Evolutionary conservation across 805 yeast species (phyloP).

Genomic region (Suhomyces sp.): DNA sequence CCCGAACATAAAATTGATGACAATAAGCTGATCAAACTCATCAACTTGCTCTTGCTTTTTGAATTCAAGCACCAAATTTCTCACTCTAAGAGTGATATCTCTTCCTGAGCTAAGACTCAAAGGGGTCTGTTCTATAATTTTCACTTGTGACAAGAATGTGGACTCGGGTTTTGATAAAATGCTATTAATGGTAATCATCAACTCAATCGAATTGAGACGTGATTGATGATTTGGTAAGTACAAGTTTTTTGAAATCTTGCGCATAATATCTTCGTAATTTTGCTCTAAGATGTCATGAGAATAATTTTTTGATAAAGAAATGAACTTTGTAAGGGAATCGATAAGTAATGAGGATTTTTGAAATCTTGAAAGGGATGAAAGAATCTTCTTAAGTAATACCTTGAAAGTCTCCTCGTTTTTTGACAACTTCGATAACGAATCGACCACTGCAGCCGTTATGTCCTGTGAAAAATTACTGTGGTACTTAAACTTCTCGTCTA

Average conservation of each 20-base stretch:
- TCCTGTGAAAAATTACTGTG: constrained; percentile 36
- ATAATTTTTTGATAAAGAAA: constrained; percentile 10
- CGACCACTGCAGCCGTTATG: constrained; percentile 40
- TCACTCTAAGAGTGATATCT: constrained; percentile 67
- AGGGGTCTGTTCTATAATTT: constrained; percentile 70
- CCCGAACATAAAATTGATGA: constrained; percentile 52
- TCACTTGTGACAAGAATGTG: constrained; percentile 47
- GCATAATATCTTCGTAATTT: constrained; percentile 13
- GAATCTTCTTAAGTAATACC: constrained; percentile 12
- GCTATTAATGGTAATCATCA: constrained; percentile 36
- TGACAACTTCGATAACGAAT: constrained; percentile 26
- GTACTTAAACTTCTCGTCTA: constrained; percentile 9
- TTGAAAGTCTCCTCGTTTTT: constrained; percentile 18
- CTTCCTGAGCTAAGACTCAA: constrained; percentile 67
- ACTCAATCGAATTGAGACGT: constrained; percentile 52
- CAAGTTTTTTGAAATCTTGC: constrained; percentile 31
- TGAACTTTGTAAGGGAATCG: constrained; percentile 29
- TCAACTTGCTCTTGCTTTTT: constrained; percentile 20
- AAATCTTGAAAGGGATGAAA: constrained; percentile 21
- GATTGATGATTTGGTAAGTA: constrained; percentile 49
- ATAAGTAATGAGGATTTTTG: constrained; percentile 39
- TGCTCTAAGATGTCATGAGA: constrained; percentile 2
- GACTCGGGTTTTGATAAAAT: constrained; percentile 28
- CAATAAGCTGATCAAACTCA: constrained; percentile 15
- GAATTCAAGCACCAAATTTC: constrained; percentile 53